Evolutionary conservation across 441 rosid species (phyloP).

Genomic region (Adansonia gregorii): DNA sequence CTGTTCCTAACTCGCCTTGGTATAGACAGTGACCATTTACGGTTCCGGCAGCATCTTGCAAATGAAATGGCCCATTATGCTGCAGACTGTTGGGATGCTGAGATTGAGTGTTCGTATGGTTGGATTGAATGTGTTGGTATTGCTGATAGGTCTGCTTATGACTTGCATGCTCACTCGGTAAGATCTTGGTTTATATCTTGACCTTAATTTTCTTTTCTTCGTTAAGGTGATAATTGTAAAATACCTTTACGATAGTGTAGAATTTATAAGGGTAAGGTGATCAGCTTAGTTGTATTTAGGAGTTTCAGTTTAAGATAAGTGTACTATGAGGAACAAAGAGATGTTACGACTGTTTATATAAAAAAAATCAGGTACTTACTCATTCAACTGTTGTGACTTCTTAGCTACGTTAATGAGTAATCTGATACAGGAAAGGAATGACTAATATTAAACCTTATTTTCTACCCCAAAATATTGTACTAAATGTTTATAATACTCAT

Average conservation of each 20-base stretch:
- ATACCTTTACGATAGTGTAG: neutral
- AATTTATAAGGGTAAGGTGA: neutral
- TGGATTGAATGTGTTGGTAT: slow-evolving; percentile 88
- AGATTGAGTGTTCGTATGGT: slow-evolving; percentile 76
- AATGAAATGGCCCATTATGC: slow-evolving; percentile 93
- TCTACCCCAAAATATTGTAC: neutral
- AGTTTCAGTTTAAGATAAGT: neutral
- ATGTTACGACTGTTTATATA: neutral
- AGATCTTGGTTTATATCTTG: slow-evolving; percentile 19
- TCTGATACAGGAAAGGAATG: neutral
- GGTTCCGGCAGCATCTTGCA: slow-evolving; percentile 76
- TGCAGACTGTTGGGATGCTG: slow-evolving; percentile 88
- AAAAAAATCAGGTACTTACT: neutral
- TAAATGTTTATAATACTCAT: neutral
- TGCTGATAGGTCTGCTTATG: slow-evolving; percentile 85
- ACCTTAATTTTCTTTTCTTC: slow-evolving; percentile 1
- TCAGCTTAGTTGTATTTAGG: slow-evolving; percentile 19
- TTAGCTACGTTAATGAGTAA: neutral
- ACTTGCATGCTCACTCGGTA: slow-evolving; percentile 69
- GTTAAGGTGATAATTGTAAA: neutral
- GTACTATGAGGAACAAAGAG: neutral
- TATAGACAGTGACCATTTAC: slow-evolving; percentile 55
- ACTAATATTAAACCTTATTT: neutral
- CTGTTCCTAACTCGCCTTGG: slow-evolving; percentile 67
- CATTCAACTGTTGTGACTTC: neutral